Percentiles rank a stretch among this genome's conserved stretches.
Evolutionary conservation across 352 stramenopile genomes (phyloP).

Genomic region (Thalassiosira exigua): DNA sequence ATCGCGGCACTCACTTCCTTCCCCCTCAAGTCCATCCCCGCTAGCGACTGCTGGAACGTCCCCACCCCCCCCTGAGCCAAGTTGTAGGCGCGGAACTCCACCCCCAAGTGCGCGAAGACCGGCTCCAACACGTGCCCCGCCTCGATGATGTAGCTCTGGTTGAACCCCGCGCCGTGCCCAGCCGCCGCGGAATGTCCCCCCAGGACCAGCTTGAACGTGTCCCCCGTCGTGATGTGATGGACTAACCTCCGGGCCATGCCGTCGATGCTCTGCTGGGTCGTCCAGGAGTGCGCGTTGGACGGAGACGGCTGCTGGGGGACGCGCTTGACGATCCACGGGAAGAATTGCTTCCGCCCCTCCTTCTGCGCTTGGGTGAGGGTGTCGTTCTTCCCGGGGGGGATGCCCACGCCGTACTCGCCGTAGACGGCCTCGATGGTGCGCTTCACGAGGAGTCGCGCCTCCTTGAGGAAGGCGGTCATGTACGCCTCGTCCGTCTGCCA

Average conservation of each 20-base stretch:
- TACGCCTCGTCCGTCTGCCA: slow-evolving; percentile 70
- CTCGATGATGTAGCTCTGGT: slow-evolving; percentile 50
- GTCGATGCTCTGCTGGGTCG: slow-evolving; percentile 45
- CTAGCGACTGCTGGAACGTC: slow-evolving; percentile 52
- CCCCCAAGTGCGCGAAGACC: slow-evolving; percentile 54
- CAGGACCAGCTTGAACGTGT: slow-evolving; percentile 67
- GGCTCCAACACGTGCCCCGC: slow-evolving; percentile 45
- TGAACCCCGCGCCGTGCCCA: slow-evolving; percentile 48
- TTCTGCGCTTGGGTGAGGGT: slow-evolving; percentile 39
- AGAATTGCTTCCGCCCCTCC: slow-evolving; percentile 27
- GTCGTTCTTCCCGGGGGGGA: slow-evolving; percentile 10
- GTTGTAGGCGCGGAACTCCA: slow-evolving; percentile 42
- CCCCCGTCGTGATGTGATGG: slow-evolving; percentile 75
- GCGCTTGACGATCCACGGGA: too few relatives aligned
- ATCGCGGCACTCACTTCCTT: slow-evolving; percentile 49
- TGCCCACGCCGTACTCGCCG: slow-evolving; percentile 59
- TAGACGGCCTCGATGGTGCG: slow-evolving; percentile 64
- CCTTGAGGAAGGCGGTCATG: slow-evolving; percentile 53
- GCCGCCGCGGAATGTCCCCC: slow-evolving; percentile 60
- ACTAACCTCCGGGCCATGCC: slow-evolving; percentile 58
- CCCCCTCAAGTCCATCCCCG: slow-evolving; percentile 44
- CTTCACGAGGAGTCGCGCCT: slow-evolving; percentile 64
- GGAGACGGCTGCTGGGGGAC: too few relatives aligned
- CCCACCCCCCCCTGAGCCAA: slow-evolving; percentile 57
- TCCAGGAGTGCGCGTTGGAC: slow-evolving; percentile 24